Percentiles rank a stretch among this genome's conserved stretches.
phyloP scores from a whole-genome alignment of 345 rosid species.

The Gossypium herbaceum region DNA sequence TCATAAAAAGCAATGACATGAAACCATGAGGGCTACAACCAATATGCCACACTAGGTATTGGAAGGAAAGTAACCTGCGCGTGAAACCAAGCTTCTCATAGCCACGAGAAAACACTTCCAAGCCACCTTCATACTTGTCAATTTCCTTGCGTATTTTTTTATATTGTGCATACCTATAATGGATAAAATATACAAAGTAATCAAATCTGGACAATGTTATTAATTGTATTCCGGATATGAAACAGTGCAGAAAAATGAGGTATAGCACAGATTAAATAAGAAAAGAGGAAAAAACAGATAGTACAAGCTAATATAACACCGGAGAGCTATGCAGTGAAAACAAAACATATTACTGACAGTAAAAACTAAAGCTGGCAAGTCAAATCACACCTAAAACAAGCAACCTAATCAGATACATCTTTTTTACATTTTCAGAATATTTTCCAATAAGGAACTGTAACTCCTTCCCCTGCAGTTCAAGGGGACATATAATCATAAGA shows the following conservation, averaged over 20 bases:
- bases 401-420: background rate
- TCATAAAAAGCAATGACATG: background rate
- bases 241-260: constrained; percentile 12
- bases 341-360: background rate
- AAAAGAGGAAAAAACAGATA: background rate
- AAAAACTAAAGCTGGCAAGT: constrained; percentile 5
- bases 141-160: constrained; percentile 65
- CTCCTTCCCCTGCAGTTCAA: background rate
- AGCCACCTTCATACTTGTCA: constrained; percentile 77
- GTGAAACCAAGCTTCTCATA: constrained; percentile 84
- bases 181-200: background rate
- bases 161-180: constrained; percentile 60
- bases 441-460: background rate
- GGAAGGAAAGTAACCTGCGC: constrained; percentile 46
- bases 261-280: constrained; percentile 1
- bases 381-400: background rate
- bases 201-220: background rate
- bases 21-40: constrained; percentile 2
- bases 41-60: background rate
- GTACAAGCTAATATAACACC: no score
- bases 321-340: background rate
- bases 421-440: background rate
- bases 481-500: background rate
- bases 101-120: constrained; percentile 89
- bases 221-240: background rate